These are phyloP conservation scores for Fusarium mangiferae DNA, from an alignment of 2,329 filamentous ascomycete genomes.

Conservation along the genomic window DNA sequence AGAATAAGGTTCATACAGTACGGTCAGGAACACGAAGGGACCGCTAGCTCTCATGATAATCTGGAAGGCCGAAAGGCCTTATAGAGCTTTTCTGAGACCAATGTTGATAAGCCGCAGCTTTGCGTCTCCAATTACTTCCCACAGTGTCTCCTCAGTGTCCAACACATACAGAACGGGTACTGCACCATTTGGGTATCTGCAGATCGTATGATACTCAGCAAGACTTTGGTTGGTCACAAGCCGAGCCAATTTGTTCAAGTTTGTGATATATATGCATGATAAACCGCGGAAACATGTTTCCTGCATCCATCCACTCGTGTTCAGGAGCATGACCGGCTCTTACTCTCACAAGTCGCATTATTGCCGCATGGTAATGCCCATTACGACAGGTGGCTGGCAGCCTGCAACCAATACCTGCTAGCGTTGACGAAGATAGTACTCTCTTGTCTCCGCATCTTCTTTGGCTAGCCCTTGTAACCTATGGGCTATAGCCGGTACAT, in stretches of 20 bases:
- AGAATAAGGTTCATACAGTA: accelerated
- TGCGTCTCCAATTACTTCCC: neutral
- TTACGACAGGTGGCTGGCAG: accelerated
- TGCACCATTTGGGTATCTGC: neutral
- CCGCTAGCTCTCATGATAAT: neutral
- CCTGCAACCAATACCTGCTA: neutral
- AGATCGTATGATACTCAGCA: neutral
- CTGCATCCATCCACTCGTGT: neutral
- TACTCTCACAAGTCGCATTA: accelerated
- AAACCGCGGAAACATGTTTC: too few species aligned
- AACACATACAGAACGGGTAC: neutral
- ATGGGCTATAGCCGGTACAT: accelerated
- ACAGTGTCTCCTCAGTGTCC: neutral
- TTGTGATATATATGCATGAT: neutral
- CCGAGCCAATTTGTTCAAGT: too few species aligned
- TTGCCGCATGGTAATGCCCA: accelerated
- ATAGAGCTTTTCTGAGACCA: neutral
- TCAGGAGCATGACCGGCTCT: too few species aligned
- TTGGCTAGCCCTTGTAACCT: accelerated
- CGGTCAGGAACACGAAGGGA: accelerated
- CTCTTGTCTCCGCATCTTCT: accelerated
- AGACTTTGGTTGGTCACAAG: neutral
- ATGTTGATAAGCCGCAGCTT: neutral
- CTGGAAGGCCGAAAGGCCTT: neutral
- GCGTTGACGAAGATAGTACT: too few species aligned